Conservation (phyloP, 139 green algal species). For the Zygnema circumcarinatum region DNA sequence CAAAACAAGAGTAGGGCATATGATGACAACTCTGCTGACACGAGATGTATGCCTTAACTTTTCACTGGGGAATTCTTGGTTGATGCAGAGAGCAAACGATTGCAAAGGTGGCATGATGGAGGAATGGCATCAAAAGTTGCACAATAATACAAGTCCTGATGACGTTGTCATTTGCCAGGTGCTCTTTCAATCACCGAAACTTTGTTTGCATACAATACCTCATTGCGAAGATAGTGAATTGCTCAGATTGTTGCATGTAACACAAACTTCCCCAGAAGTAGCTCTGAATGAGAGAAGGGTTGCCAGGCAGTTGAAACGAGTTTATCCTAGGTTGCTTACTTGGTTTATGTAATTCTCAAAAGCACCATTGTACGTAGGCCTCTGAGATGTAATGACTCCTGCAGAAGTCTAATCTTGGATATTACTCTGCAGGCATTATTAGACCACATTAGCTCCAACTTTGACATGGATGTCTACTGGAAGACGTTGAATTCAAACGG, state of each 20-base stretch:
- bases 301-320: too few relatives aligned
- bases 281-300: too few relatives aligned
- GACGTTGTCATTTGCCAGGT: slow-evolving; percentile 97
- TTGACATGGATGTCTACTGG: slow-evolving; percentile 91
- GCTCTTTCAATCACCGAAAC: not conserved
- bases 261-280: not conserved
- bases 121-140: slow-evolving; percentile 93
- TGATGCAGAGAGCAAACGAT: slow-evolving; percentile 81
- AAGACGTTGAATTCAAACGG: slow-evolving; percentile 82
- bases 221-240: not conserved
- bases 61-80: too few relatives aligned
- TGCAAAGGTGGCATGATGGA: slow-evolving; percentile 91
- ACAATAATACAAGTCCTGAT: slow-evolving; percentile 99
- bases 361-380: too few relatives aligned
- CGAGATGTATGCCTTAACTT: too few relatives aligned
- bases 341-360: too few relatives aligned
- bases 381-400: too few relatives aligned
- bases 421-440: slow-evolving; percentile 57
- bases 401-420: too few relatives aligned
- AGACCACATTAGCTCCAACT: slow-evolving; percentile 80
- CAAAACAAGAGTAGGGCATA: too few relatives aligned
- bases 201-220: too few relatives aligned
- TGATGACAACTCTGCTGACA: too few relatives aligned
- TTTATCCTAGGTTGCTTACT: too few relatives aligned
- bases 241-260: not conserved